Base-by-base conservation (phyloP, 2,329 filamentous ascomycete genomes). In the Zasmidium angulare region DNA sequence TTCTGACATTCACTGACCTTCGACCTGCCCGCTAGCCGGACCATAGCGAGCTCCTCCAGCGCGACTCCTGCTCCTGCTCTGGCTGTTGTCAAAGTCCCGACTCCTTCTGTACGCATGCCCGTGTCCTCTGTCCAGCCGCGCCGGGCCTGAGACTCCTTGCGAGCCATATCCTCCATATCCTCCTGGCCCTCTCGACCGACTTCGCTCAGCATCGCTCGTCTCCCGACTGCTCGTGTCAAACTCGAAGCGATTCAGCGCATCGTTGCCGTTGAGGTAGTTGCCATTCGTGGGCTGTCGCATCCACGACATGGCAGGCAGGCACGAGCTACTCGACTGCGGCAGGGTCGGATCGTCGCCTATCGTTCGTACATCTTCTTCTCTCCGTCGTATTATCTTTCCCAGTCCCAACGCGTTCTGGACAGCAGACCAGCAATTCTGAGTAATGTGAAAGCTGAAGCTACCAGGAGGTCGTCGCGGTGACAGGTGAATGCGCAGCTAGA, bases 51-150 rank as follows among this genome's bases (percentile, higher is more conserved):
- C 63, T 52, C 60, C 51, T 24, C 50, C 65, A 55, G 58, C 59
- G 46, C 69, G 58, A 50, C 64, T 67, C 50, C 73, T 69, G 53
- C 71, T 75, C 20, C 73, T 69, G 55, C 73, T 75, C 21, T 68
- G 66, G 60, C 72, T 72, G 29, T 53, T 63, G 57, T 58, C 65
- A 64, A 51, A 63, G 51, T 78, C 78, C 47, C 73, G 69, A 60
- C 78, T 80, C 63, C 76, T 71, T 55, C 77, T 69, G 12, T 74
- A 71, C 48, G 74, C 76, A 46, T 71, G n/a, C n/a, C n/a, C n/a
- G n/a, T n/a, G 71, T 53, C 71, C 72, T 58, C 79, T 73, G 53
- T 81, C 79, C 31, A 80, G 68, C 56, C 77, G 76, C 29, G 73
- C 71, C 7, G 69, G 68, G 3, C 64, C 68, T 24, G 63, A 68